Evolutionary conservation across 805 yeast species (phyloP), one percentile per base, ranked within the genome.

Genomic region (Kockiozyma suomiensis): DNA sequence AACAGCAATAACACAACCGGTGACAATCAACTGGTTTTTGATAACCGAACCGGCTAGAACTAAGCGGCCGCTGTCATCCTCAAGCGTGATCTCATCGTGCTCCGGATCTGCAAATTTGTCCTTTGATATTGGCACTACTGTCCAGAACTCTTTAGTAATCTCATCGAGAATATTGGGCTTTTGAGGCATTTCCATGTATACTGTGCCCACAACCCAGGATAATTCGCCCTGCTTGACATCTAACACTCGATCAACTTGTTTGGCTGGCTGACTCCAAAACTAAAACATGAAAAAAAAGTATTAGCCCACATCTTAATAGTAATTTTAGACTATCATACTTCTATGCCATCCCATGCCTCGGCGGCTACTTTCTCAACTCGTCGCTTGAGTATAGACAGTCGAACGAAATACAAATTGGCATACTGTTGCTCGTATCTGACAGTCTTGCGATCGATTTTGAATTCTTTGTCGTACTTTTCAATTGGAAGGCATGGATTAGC

Each of bases 11-110:
- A 92, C 86, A n/a, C 85, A 81, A 3, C 99, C 99, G 0, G 97
- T 94, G 0, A 92, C 96, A 26, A 93, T 76, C 45, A 88, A 79
- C 33, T 85, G 73, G 17, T 81, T 79, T 5, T 51, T 26, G 26
- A 61, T 40, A 1, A 46, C 51, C 12, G 53, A 21, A 26, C 90
- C 92, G 50, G 82, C 85, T 23, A 94, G 74, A 33, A 84, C 72
- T 5, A 96, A 86, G 52, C 99, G 78, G 2, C 99, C 99, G 56
- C 91, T 85, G 69, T 91, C 97, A 74, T 94, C 99, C 72, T 94
- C 98, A 37, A 94, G 72, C 86, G 85, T 84, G 28, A 88, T 70
- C 64, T 79, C 82, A 69, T 86, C 89, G 15, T 82, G 72, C 7
- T 66, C 73, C 4, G 84, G 81, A 65, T 83, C 87, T 7, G 79